Evolutionary conservation across 306 rosid genomes (phyloP), one percentile per base, ranked within the genome.

Genomic region (Castanea sativa): DNA sequence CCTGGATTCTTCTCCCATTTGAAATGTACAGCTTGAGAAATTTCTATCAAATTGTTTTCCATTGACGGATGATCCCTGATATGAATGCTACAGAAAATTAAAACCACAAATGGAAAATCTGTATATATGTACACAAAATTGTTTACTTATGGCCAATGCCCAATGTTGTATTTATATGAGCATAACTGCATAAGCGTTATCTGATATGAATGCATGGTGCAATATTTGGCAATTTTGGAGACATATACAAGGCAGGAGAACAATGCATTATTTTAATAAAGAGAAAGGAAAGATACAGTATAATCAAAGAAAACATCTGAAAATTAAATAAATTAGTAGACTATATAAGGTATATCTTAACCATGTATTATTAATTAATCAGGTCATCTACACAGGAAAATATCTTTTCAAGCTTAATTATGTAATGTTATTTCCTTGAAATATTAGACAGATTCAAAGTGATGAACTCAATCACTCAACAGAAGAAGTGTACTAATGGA

Each of bases 1-100:
- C 55, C 35, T 13, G 3, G 52, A 73, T 32, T 41, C 78, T 65
- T 78, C 83, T 58, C 57, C 59, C 25, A 9, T 75, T 75, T 52
- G 59, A 51, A 32, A 60, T 60, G 12, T 12, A 60, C 9, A 11
- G 33, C 33, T 60, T 25, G 67, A 19, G 18, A 60, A 25, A 60
- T 58, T 30, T 4, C 21, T 27, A 27, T 75, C 56, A 75, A 23
- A 41, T 75, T 75, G 70, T 23, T 43, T 43, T 8, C 16, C 70
- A 16, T 57, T 11, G 70, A 16, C 23, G 5, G n/a, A 60, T 38
- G 41, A 75, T n/a, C n/a, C 71, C 71, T 41, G 29, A 43, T 27
- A 30, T 14, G 13, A 60, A 60, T 60, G 32, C 33, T 60, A 21
- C 0, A 60, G 5, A 60, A 25, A 25, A 60, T 25, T 60, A 60